phyloP scores from a whole-genome alignment of 2,329 filamentous ascomycete genomes.

The Albophoma yamanashiensis region DNA sequence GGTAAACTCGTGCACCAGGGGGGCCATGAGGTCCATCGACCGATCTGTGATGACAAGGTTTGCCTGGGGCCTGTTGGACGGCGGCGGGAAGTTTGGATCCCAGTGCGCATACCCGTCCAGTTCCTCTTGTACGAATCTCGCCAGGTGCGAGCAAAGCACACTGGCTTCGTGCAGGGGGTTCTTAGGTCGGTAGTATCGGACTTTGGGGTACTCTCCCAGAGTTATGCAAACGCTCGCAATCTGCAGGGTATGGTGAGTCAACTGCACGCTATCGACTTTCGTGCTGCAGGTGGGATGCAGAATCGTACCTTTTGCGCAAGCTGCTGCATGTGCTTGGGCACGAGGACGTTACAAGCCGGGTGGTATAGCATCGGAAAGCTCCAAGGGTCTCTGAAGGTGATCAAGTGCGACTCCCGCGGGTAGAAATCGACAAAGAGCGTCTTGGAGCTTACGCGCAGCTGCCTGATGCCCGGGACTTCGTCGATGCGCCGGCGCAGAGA shows the following conservation, averaged over 20 bases:
- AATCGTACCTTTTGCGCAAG: conserved; percentile 71
- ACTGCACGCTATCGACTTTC: background rate
- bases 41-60: conserved; percentile 81
- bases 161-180: conserved; percentile 73
- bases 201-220: conserved; percentile 85
- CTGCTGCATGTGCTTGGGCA: conserved; percentile 71
- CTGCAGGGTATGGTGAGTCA: conserved; percentile 7
- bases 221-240: conserved; percentile 65
- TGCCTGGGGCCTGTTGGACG: conserved; percentile 65
- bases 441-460: conserved; percentile 69
- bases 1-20: conserved; percentile 89
- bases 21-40: conserved; percentile 84
- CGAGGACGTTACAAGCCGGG: conserved; percentile 74
- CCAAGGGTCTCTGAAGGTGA: conserved; percentile 90
- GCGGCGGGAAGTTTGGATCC: conserved; percentile 75
- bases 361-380: conserved; percentile 92
- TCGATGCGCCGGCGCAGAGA: conserved; percentile 65
- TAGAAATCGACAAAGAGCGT: conserved; percentile 83
- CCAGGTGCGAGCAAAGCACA: conserved; percentile 79
- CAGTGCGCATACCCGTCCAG: conserved; percentile 81
- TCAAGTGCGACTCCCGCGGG: conserved; percentile 79
- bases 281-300: background rate
- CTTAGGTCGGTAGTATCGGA: conserved; percentile 78
- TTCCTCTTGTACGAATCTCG: conserved; percentile 83
- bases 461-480: conserved; percentile 53